These are phyloP conservation scores for Cercophora newfieldiana DNA, from an alignment of 495 filamentous ascomycete genomes.

Conservation along the genomic window DNA sequence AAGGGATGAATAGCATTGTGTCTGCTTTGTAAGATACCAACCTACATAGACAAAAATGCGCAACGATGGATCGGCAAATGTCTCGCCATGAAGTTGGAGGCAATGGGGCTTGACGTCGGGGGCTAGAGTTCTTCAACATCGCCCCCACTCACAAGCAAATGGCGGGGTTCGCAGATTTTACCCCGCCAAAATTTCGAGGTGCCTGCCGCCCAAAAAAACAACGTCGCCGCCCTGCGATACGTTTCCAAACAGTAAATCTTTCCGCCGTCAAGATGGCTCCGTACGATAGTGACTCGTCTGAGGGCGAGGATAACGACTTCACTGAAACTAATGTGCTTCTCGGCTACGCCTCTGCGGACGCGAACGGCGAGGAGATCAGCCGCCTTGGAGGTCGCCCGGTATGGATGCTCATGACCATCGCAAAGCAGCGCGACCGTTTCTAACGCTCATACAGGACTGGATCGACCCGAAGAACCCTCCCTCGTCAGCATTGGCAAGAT, in stretches of 20 bases:
- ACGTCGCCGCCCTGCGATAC: background rate
- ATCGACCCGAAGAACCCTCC: conserved; percentile 66
- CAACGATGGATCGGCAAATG: conserved; percentile 4
- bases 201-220: conserved; percentile 25
- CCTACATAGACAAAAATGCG: conserved; percentile 24
- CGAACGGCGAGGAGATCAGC: conserved; percentile 82
- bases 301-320: conserved; percentile 66
- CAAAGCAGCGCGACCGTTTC: conserved; percentile 8
- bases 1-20: conserved; percentile 31
- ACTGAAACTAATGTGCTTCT: conserved; percentile 88
- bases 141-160: conserved; percentile 6
- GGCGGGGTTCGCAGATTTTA: conserved; percentile 32
- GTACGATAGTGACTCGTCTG: conserved; percentile 84
- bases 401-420: no score
- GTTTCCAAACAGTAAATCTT: background rate
- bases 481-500: conserved; percentile 78
- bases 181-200: conserved; percentile 42
- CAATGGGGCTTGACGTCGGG: background rate
- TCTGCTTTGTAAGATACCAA: conserved; percentile 35
- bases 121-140: background rate
- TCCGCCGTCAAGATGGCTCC: conserved; percentile 61
- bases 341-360: conserved; percentile 81
- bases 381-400: conserved; percentile 88
- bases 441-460: conserved; percentile 65
- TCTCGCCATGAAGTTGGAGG: background rate